phyloP scores from a whole-genome alignment of 1,139 yeast species.

The Sugiyamaella neomexicana region DNA sequence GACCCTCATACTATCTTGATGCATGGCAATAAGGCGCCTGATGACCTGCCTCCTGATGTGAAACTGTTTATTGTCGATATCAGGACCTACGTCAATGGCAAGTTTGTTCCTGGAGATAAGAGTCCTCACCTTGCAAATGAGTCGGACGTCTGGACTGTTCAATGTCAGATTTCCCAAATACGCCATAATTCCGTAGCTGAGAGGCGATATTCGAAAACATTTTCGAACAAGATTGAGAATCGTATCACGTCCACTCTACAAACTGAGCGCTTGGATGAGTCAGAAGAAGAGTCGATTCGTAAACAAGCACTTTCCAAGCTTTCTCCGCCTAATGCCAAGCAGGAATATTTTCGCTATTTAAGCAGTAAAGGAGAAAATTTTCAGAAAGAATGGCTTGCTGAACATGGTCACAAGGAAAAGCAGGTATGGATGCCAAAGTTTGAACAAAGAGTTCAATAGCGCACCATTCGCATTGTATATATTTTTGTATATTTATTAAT shows the following conservation, averaged over 20 bases:
- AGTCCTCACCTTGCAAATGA: conserved; percentile 23
- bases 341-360: conserved; percentile 31
- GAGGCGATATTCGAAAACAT: conserved; percentile 22
- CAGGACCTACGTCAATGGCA: conserved; percentile 22
- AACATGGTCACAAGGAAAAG: conserved; percentile 23
- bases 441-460: background rate
- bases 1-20: conserved; percentile 30
- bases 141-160: conserved; percentile 27
- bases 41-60: conserved; percentile 27
- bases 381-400: conserved; percentile 18
- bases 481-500: background rate
- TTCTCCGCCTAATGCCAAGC: conserved; percentile 35
- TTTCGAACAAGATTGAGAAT: conserved; percentile 21
- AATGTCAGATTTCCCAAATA: conserved; percentile 25
- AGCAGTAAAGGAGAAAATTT: conserved; percentile 29
- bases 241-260: conserved; percentile 32
- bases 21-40: conserved; percentile 24
- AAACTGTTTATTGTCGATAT: conserved; percentile 22
- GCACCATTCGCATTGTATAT: background rate
- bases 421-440: conserved; percentile 29
- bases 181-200: conserved; percentile 12
- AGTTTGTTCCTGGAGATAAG: conserved; percentile 19
- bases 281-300: conserved; percentile 25
- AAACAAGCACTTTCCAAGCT: conserved; percentile 28
- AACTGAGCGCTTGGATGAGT: conserved; percentile 30